phyloP scores from a whole-genome alignment of 495 filamentous ascomycete genomes.

The Extremus antarcticus region DNA sequence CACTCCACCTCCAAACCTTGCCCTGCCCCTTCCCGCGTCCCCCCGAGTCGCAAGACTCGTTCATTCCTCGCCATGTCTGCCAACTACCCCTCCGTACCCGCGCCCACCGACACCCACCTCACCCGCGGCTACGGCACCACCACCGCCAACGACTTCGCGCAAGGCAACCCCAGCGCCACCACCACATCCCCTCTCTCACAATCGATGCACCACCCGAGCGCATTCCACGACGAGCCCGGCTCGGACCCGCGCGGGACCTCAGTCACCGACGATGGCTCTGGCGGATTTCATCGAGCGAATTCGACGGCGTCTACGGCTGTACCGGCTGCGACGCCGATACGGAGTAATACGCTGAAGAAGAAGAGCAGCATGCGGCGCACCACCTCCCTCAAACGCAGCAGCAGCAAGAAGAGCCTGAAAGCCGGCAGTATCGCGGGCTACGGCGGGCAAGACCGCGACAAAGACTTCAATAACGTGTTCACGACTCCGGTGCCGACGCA shows the following conservation, averaged over 20 bases:
- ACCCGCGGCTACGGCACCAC: slow-evolving; percentile 25
- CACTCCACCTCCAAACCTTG: too few species aligned
- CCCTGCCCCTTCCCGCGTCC: neutral
- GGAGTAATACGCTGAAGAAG: slow-evolving; percentile 77
- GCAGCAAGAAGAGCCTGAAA: slow-evolving; percentile 54
- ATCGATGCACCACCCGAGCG: slow-evolving; percentile 29
- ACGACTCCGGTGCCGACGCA: slow-evolving; percentile 78
- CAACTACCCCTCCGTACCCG: slow-evolving; percentile 21
- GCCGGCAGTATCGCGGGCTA: slow-evolving; percentile 74
- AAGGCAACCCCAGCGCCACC: slow-evolving; percentile 33
- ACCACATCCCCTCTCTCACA: slow-evolving; percentile 35
- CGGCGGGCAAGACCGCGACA: slow-evolving; percentile 32
- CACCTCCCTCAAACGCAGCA: slow-evolving; percentile 65
- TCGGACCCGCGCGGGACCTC: slow-evolving; percentile 52
- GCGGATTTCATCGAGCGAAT: slow-evolving; percentile 31
- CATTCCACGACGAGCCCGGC: slow-evolving; percentile 66
- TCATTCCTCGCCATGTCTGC: too few species aligned
- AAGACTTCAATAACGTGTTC: slow-evolving; percentile 75
- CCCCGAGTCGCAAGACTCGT: too few species aligned
- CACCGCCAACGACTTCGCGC: slow-evolving; percentile 32
- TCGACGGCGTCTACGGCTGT: slow-evolving; percentile 26
- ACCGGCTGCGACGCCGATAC: slow-evolving; percentile 38
- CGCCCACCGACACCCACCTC: slow-evolving; percentile 21
- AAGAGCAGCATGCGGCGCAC: slow-evolving; percentile 63
- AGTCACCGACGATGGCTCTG: slow-evolving; percentile 37